Conservation (phyloP, 2,329 filamentous ascomycete genomes). For the Amphichorda felina region DNA sequence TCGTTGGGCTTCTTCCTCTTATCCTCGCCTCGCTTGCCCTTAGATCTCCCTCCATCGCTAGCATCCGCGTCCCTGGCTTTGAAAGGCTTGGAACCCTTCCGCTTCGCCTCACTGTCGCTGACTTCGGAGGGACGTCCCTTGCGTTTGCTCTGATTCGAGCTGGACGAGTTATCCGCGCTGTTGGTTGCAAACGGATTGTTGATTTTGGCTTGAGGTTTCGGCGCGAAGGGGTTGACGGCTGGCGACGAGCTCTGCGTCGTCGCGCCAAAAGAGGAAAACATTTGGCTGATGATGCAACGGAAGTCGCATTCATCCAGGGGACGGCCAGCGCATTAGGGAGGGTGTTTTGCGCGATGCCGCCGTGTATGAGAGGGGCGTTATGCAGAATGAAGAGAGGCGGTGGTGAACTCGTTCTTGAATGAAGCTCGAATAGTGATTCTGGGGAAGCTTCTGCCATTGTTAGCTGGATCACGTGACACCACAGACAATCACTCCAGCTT, state of each 20-base stretch:
- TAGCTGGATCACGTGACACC: no score
- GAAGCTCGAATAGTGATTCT: no score
- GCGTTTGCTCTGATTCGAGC: slow-evolving; percentile 10
- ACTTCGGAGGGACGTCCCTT: background rate
- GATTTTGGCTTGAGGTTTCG: slow-evolving; percentile 9
- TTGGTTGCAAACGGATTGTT: slow-evolving; percentile 15
- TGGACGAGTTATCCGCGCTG: background rate
- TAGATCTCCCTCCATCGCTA: no score
- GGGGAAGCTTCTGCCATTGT: no score
- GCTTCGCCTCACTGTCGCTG: slow-evolving; percentile 5
- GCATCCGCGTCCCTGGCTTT: slow-evolving; percentile 11
- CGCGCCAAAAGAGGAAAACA: slow-evolving; percentile 24
- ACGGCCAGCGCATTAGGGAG: slow-evolving; percentile 20
- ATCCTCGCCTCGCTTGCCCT: slow-evolving; percentile 11
- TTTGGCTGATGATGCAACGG: slow-evolving; percentile 27
- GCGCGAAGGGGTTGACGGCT: slow-evolving; percentile 22
- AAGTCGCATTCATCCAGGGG: slow-evolving; percentile 23
- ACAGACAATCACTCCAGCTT: no score
- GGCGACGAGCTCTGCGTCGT: slow-evolving; percentile 21
- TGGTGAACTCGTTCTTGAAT: no score
- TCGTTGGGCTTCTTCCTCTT: slow-evolving; percentile 11
- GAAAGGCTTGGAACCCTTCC: slow-evolving; percentile 12
- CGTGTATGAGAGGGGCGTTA: background rate
- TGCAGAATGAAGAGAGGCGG: background rate
- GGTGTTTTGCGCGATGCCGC: slow-evolving; percentile 2